Percentiles rank a stretch among this genome's conserved stretches.
Evolutionary conservation across 305 asterid species (phyloP).

Genomic region (Solanum hybrid): DNA sequence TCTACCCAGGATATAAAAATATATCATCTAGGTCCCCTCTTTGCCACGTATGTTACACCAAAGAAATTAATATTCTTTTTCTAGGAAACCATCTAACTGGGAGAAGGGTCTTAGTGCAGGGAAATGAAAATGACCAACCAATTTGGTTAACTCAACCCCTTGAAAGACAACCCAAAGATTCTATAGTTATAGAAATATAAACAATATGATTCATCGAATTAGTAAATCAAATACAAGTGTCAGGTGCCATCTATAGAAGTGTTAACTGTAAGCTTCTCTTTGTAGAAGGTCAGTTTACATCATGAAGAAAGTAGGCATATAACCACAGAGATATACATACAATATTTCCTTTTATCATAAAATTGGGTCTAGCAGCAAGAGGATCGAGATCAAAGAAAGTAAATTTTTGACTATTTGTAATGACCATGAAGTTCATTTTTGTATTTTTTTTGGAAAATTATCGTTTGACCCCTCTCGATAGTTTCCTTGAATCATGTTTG

Average conservation of each 20-base stretch:
- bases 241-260: neutral
- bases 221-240: neutral
- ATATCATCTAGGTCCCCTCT: neutral
- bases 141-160: neutral
- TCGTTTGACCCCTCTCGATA: neutral
- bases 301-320: neutral
- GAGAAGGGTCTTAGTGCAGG: neutral
- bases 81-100: neutral
- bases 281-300: neutral
- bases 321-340: neutral
- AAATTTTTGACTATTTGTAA: neutral
- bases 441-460: neutral
- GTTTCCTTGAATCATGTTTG: too few species aligned
- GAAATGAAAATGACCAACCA: neutral
- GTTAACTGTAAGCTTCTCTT: neutral
- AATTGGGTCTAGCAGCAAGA: neutral
- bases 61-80: neutral
- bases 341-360: neutral
- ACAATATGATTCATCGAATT: neutral
- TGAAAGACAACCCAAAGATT: neutral
- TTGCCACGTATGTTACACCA: neutral
- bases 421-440: neutral
- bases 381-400: neutral
- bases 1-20: neutral
- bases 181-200: neutral